Base-by-base conservation (phyloP, 2,329 filamentous ascomycete genomes). In the Nannizziopsis arthrosporioides region DNA sequence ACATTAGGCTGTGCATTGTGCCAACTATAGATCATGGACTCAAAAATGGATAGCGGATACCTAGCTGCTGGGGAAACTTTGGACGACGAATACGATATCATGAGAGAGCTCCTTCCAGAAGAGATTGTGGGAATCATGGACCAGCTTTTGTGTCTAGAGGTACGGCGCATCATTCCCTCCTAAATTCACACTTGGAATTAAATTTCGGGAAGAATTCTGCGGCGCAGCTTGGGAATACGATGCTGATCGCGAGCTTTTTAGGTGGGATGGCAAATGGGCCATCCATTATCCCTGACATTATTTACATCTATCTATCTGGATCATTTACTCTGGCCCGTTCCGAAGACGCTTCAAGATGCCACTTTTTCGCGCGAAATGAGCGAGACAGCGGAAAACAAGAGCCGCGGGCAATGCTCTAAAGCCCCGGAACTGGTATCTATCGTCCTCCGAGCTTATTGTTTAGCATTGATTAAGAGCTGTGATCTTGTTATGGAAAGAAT, bases 261-360 rank as follows among this genome's bases (percentile, higher is more conserved):
- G 82, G 93, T 94, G 78, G 86, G 88, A 53, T 98, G 93, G 89
- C 88, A 96, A 63, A 80, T 86, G 57, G 92, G 93, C n/a, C 89
- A 94, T 60, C 88, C 92, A 1, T 76, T 98, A 7, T 93, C 90
- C 1, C 92, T 96, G 63, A 96, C 92, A 0, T 70, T 98, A 1
- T 88, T 96, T 62, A 95, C 89, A 4, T 94, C 87, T 45, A 74
- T 94, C 31, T 92, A 98, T 63, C 78, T 96, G 49, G 89, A 95
- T 58, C 80, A 80, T 42, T 73, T 98, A 12, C 70, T 94, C 51
- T 84, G 81, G 68, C 82, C 85, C 0, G 73, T 76, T 27, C 82
- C 85, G 3, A 70, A 68, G 32, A 75, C 65, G 4, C 68, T 93
- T 19, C 69, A 80, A 2, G 75, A 86, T 32, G 82, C 82, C 9